Percentiles rank a stretch among this genome's conserved stretches.
These are phyloP conservation scores for Kwoniella pini DNA, from an alignment of 768 basidiomycete genomes.

Conservation along the genomic window DNA sequence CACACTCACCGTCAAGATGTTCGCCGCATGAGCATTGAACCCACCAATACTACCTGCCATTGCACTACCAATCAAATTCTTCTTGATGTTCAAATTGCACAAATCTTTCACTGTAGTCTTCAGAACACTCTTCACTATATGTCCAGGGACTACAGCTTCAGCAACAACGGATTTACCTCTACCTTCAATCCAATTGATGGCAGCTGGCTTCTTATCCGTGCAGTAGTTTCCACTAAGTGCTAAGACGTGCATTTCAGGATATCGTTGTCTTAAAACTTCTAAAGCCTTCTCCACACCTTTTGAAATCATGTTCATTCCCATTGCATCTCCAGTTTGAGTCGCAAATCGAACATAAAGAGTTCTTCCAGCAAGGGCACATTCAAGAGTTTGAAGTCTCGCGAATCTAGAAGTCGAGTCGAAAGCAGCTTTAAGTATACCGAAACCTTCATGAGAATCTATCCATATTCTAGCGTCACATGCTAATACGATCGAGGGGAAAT, in stretches of 20 bases:
- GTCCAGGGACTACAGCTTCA: slow-evolving; percentile 87
- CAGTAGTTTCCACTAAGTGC: slow-evolving; percentile 97
- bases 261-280: slow-evolving; percentile 66
- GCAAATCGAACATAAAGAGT: slow-evolving; percentile 91
- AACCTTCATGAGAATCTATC: slow-evolving; percentile 82
- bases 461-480: slow-evolving; percentile 84
- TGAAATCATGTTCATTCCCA: slow-evolving; percentile 99
- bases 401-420: slow-evolving; percentile 96
- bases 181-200: slow-evolving; percentile 99
- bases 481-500: slow-evolving; percentile 77
- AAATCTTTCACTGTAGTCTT: slow-evolving; percentile 92
- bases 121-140: slow-evolving; percentile 80
- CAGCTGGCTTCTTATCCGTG: slow-evolving; percentile 99
- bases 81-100: slow-evolving; percentile 90
- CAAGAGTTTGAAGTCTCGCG: slow-evolving; percentile 78
- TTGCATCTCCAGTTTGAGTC: slow-evolving; percentile 93
- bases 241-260: slow-evolving; percentile 87
- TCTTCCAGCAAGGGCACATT: slow-evolving; percentile 87
- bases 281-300: slow-evolving; percentile 97
- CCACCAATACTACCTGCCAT: slow-evolving; percentile 99
- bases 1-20: slow-evolving; percentile 71
- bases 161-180: slow-evolving; percentile 97
- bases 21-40: slow-evolving; percentile 97
- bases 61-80: slow-evolving; percentile 94
- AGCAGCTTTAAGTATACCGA: slow-evolving; percentile 70